These are phyloP conservation scores for Parachaetomium inaequale DNA, from an alignment of 495 filamentous ascomycete species.

Conservation along the genomic window DNA sequence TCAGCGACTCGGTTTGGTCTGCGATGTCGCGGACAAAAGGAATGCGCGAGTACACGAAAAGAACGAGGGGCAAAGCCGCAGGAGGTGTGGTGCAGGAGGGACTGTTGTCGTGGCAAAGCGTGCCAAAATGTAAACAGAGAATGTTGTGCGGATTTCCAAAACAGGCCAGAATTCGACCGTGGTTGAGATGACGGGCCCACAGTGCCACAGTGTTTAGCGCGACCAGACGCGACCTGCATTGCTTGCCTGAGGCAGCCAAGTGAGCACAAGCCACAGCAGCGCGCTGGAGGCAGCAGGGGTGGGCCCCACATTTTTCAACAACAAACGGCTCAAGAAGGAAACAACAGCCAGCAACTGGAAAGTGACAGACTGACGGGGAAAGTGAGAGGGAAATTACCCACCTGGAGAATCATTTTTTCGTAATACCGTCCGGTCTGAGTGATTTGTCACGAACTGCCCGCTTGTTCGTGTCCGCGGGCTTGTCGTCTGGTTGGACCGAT, in stretches of 20 bases:
- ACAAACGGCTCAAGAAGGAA: background rate
- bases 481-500: background rate
- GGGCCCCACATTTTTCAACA: background rate
- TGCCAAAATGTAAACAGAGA: constrained; percentile 17
- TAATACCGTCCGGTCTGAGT: background rate
- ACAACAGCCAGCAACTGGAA: background rate
- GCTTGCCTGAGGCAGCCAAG: background rate
- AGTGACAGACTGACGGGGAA: background rate
- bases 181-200: background rate
- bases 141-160: constrained; percentile 15
- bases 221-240: background rate
- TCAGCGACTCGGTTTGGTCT: constrained; percentile 6
- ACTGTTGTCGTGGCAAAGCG: constrained; percentile 13
- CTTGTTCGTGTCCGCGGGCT: background rate
- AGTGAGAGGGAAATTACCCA: background rate
- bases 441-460: background rate
- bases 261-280: background rate
- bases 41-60: background rate
- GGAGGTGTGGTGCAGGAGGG: background rate
- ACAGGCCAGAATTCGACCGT: background rate
- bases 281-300: background rate
- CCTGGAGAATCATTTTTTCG: background rate
- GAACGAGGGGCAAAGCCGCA: background rate
- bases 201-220: background rate
- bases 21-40: background rate